phyloP scores from a whole-genome alignment of 441 rosid genomes.

The Populus hybrid region DNA sequence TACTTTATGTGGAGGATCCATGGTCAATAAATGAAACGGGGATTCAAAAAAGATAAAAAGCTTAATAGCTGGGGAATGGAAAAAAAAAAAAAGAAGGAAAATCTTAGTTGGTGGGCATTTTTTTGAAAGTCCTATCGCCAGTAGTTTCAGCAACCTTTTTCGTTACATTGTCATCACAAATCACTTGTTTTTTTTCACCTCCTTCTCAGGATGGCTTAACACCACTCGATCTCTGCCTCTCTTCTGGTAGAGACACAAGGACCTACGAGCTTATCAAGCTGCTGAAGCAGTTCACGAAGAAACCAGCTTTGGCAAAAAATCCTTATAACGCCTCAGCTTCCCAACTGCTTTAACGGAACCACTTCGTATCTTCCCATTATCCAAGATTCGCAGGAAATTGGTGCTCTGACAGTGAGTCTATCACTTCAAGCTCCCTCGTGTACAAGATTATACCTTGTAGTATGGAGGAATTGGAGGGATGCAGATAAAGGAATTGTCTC shows the following conservation, averaged over 20 bases:
- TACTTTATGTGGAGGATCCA: neutral
- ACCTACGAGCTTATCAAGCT: slow-evolving; percentile 70
- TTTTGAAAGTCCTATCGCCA: neutral
- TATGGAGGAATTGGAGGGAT: neutral
- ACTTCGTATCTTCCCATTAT: neutral
- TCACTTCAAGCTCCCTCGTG: neutral
- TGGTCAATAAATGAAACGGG: neutral
- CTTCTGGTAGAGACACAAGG: slow-evolving; percentile 52
- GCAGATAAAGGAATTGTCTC: neutral
- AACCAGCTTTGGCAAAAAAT: neutral
- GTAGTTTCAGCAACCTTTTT: neutral
- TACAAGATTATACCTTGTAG: neutral
- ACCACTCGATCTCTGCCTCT: slow-evolving; percentile 78
- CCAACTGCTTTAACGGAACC: neutral
- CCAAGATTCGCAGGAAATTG: neutral
- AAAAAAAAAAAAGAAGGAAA: neutral
- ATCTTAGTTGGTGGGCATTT: neutral
- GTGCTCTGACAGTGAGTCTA: neutral
- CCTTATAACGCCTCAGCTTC: neutral
- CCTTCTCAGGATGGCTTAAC: slow-evolving; percentile 69
- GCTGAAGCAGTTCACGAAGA: slow-evolving; percentile 59
- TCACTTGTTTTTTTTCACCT: neutral
- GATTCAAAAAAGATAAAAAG: too few relatives aligned
- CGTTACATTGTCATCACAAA: neutral
- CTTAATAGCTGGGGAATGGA: neutral